Evolutionary conservation across 2,329 filamentous ascomycete species (phyloP).

Genomic region (Endoconidiophora polonica): DNA sequence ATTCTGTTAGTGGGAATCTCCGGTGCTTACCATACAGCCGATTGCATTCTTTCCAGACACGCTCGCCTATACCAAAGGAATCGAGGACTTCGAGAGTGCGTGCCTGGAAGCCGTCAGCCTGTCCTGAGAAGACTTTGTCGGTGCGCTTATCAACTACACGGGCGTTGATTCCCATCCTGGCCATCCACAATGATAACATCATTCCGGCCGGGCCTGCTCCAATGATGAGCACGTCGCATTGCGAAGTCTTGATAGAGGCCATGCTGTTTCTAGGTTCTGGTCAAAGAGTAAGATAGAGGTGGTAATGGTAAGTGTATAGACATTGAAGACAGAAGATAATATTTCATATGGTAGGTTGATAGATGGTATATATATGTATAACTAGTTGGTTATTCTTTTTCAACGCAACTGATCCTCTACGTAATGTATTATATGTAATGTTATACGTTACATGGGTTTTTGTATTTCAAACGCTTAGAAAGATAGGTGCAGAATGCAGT

Average conservation of each 20-base stretch:
- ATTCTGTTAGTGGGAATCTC: not conserved
- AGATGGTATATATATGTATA: no score
- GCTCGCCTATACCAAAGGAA: slow-evolving; percentile 49
- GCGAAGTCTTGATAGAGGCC: slow-evolving; percentile 10
- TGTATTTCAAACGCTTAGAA: no score
- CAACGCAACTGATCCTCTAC: no score
- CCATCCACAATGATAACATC: slow-evolving; percentile 28
- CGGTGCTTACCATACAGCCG: slow-evolving; percentile 42
- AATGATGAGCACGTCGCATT: slow-evolving; percentile 24
- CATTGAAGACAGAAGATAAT: no score
- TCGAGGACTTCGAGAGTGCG: slow-evolving; percentile 59
- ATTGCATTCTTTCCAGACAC: slow-evolving; percentile 48
- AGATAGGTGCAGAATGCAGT: no score
- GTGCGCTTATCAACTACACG: slow-evolving; percentile 31
- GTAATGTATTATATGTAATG: no score
- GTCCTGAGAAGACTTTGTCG: slow-evolving; percentile 24
- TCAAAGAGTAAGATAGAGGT: not conserved
- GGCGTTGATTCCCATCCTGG: slow-evolving; percentile 24
- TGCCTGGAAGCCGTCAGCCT: slow-evolving; percentile 36
- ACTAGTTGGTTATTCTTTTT: no score
- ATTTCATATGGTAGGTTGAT: no score
- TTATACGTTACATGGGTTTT: no score
- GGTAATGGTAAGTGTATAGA: no score
- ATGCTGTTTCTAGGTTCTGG: not conserved
- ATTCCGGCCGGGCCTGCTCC: slow-evolving; percentile 26